Evolutionary conservation across 2,329 filamentous ascomycete genomes (phyloP), one percentile per base, ranked within the genome.

Genomic region (Pseudogymnoascus sp.): DNA sequence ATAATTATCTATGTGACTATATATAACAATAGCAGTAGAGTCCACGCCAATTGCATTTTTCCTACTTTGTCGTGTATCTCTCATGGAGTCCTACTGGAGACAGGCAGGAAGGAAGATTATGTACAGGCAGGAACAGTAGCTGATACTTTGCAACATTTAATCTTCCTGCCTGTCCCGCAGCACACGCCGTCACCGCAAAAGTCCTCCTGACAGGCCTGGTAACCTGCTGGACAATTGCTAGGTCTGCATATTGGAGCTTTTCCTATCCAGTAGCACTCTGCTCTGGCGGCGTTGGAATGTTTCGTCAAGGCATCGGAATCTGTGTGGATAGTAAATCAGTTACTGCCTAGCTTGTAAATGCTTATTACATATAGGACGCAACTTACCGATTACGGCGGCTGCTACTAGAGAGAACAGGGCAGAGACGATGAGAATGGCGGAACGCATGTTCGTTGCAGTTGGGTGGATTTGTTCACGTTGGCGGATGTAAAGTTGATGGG

Each of bases 1-100:
- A 32, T 32, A 50, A 18, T 32, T 43, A 12, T 54, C 30, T 32
- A 32, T 32, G 30, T 32, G n/a, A 32, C 8, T 32, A 32, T 54
- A 18, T 57, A 94, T 79, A 70, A 94, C 89, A 73, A 94, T 78
- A 63, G 89, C 89, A n/a, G 81, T 79, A 18, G 30, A 32, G 7
- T 32, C 30, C 9, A 32, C 79, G 62, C 75, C 74, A 14, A 28
- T 16, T 50, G n/a, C 25, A 30, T 20, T 16, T 28, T 28, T 50
- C 25, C 28, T 14, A 32, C 25, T 50, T 3, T 12, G 43, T 50
- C 9, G 8, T 54, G n/a, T n/a, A 9, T 28, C 41, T n/a, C 22
- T 47, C 12, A n/a, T 47, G 6, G 14, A 28, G 12, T n/a, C 18
- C 11, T 12, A 25, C 39, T 43, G 22, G 11, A 25, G 39, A 14